Base-by-base conservation (phyloP, 2,329 filamentous ascomycete genomes). In the Tolypocladium sp. region DNA sequence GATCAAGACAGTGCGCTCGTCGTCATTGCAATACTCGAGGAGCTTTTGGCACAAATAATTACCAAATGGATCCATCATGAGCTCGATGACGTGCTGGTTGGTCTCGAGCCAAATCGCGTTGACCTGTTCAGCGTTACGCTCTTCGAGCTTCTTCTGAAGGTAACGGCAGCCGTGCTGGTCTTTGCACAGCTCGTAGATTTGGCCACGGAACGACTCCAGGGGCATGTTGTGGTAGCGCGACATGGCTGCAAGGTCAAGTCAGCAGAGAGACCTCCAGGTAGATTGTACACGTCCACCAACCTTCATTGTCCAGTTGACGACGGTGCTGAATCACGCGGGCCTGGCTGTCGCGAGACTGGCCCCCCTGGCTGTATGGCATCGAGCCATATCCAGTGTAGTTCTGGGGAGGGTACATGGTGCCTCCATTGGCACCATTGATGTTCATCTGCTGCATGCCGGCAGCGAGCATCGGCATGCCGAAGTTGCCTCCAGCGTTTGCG, bases 21-120 rank as follows among this genome's bases (percentile, higher is more conserved):
- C 91, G 69, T 97, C 90, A 71, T 91, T 95, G 77, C 91, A 93
- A 74, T 88, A 96, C 77, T 99, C 94, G 38, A 99, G 84, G 63
- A 99, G 81, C 82, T 97, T 99, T 80, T 99, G 94, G 80, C 93
- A 97, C 65, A 99, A 86, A 75, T 99, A 99, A 80, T 99, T 99
- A 73, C 94, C 94, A 74, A 99, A 99, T 12, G 94, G 93, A 75
- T 99, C 93, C 61, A 92, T 97, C 94, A 99, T 99, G 64, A 99
- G 82, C 78, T 99, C 94, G 63, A 96, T 88, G 66, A 99, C 92
- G 73, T 97, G 92, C 70, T 89, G 83, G 71, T 93, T 91, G 57
- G 92, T 96, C 79, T 99, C 94, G 37, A 88, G 80, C 81, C 95
- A 99, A 73, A 99, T 97, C 79, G 92, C 87, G 73, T 95, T 89